Conservation (phyloP, 140 eudicot species). For the Flaveria floridana region DNA sequence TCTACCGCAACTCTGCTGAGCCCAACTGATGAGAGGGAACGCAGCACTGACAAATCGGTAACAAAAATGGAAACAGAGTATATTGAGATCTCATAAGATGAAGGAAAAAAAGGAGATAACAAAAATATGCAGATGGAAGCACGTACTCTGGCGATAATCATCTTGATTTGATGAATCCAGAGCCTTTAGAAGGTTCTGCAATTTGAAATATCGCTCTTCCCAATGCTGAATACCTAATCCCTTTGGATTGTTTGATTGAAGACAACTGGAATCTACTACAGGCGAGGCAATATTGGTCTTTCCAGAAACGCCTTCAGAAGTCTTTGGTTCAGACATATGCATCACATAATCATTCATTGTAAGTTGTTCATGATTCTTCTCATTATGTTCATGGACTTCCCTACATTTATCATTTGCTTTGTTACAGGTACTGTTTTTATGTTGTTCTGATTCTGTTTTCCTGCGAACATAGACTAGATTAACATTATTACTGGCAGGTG, state of each 20-base stretch:
- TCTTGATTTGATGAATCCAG: constrained; percentile 65
- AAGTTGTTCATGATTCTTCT: constrained; percentile 27
- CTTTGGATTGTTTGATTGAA: constrained; percentile 27
- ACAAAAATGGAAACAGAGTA: constrained; percentile 23
- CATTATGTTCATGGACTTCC: constrained; percentile 28
- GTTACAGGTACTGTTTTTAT: constrained; percentile 40
- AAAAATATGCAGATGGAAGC: constrained; percentile 14
- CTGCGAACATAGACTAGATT: constrained; percentile 85
- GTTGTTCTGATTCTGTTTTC: constrained; percentile 56
- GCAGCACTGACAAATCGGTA: constrained; percentile 57
- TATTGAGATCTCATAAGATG: neutral
- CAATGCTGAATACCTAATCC: constrained; percentile 44
- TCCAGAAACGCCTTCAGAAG: constrained; percentile 36
- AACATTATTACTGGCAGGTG: constrained; percentile 43
- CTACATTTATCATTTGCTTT: constrained; percentile 37
- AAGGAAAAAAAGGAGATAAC: neutral
- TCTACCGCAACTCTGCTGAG: constrained; percentile 84
- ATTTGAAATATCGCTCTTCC: constrained; percentile 62
- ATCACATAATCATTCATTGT: constrained; percentile 31
- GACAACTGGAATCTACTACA: constrained; percentile 30
- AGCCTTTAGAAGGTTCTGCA: constrained; percentile 56
- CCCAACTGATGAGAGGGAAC: constrained; percentile 71
- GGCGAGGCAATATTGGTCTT: constrained; percentile 32
- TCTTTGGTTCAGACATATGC: constrained; percentile 24
- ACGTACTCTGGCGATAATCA: constrained; percentile 70